These are phyloP conservation scores for Epithele typhae DNA, from an alignment of 768 basidiomycete genomes.

Conservation along the genomic window DNA sequence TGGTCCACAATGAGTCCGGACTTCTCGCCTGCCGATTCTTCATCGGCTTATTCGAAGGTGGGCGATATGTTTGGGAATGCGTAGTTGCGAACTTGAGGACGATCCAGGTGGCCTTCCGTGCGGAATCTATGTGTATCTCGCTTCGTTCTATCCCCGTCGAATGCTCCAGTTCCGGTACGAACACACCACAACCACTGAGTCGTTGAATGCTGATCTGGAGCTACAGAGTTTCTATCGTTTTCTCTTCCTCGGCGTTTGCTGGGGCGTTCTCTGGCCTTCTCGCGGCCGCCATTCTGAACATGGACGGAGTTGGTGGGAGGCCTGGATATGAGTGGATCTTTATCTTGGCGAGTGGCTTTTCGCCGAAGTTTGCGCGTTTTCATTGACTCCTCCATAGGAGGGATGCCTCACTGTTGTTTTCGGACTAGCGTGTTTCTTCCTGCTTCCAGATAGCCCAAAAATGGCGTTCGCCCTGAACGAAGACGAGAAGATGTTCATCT, in stretches of 20 bases:
- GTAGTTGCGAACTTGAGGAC: background rate
- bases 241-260: conserved; percentile 40
- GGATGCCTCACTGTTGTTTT: too few species aligned
- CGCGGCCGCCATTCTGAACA: conserved; percentile 50
- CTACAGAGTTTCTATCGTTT: conserved; percentile 32
- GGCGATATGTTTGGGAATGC: conserved; percentile 4
- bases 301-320: conserved; percentile 47
- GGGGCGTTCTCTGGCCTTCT: conserved; percentile 63
- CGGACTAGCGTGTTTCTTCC: too few species aligned
- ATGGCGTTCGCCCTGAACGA: too few species aligned
- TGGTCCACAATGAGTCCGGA: conserved; percentile 46
- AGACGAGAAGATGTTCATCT: too few species aligned
- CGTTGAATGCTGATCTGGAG: too few species aligned
- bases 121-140: conserved; percentile 21
- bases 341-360: conserved; percentile 40
- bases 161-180: conserved; percentile 26
- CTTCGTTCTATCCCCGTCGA: conserved; percentile 24
- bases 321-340: conserved; percentile 67
- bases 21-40: conserved; percentile 47
- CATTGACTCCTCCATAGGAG: too few species aligned
- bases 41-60: conserved; percentile 56
- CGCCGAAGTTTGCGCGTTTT: background rate
- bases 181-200: too few species aligned
- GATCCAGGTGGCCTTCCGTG: conserved; percentile 39
- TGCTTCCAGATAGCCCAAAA: too few species aligned